Evolutionary conservation across 495 filamentous ascomycete genomes (phyloP), one percentile per base, ranked within the genome.

Genomic region (Xylaria nigripes): DNA sequence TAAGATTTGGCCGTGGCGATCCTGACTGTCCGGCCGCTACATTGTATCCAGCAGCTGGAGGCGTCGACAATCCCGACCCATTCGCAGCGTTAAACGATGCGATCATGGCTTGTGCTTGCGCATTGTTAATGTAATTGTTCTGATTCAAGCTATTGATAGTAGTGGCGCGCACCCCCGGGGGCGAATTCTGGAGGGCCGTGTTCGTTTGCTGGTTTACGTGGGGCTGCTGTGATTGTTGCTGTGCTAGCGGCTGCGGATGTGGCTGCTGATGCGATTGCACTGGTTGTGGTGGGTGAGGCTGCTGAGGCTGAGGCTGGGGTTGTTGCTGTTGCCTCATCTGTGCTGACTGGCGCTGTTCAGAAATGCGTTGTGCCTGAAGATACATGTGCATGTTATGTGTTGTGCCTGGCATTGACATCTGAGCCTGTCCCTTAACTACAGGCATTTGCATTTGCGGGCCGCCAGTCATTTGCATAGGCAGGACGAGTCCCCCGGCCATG

Each of bases 381-480:
- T 79, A 70, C 45, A 79, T 64, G 50, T 72, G 71, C 34, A 78
- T 68, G 46, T 87, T 81, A 21, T 76, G 72, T 66, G 85, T 80
- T n/a, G 79, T 51, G 52, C 76, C 82, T 10, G 79, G 82, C 69
- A 90, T 85, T 6, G 81, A 77, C 60, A 86, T 72, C 13, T 83
- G 70, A 38, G 80, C 70, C 68, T 77, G 82, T 59, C 71, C 83
- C 65, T 73, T 81, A 60, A 78, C 76, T 50, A 67, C 76, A 63
- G 71, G 75, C 45, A 85, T 83, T 75, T 94, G 88, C 29, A 83
- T 83, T 40, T 84, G 87, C 43, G 85, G 83, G 56, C 90, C 75
- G 61, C 82, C 81, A 60, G 85, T 83, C 74, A 86, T 80, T 23
- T 76, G 76, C 67, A 86, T 79, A 70, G 54, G 76, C 50, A 58